Percentiles rank a stretch among this genome's conserved stretches.
These are phyloP conservation scores for Clarireedia homoeocarpa DNA, from an alignment of 2,329 filamentous ascomycete species.

Conservation along the genomic window DNA sequence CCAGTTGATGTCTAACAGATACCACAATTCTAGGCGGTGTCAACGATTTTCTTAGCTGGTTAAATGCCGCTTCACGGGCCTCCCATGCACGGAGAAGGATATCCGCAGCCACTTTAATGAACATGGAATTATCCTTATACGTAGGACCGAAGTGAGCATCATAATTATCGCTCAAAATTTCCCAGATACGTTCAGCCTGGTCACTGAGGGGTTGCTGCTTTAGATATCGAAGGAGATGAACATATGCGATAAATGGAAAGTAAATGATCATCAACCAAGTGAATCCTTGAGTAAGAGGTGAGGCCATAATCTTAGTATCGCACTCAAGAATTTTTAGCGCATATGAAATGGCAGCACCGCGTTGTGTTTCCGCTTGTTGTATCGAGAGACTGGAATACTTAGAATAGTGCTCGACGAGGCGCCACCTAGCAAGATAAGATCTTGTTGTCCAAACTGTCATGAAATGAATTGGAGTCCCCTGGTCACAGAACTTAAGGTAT, in stretches of 20 bases:
- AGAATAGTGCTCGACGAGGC: conserved; percentile 25
- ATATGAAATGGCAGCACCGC: conserved; percentile 28
- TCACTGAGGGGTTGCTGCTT: conserved; percentile 20
- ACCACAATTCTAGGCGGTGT: conserved; percentile 19
- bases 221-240: conserved; percentile 29
- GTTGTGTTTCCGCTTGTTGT: conserved; percentile 21
- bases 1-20: conserved; percentile 15
- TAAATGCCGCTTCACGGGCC: conserved; percentile 16
- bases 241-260: conserved; percentile 29
- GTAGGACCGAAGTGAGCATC: conserved; percentile 18
- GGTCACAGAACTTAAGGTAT: conserved; percentile 36
- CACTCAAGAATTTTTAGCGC: conserved; percentile 26
- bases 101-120: conserved; percentile 19
- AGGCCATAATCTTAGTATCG: conserved; percentile 28
- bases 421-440: conserved; percentile 22
- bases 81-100: conserved; percentile 25
- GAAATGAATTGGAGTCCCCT: conserved; percentile 32
- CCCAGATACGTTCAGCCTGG: conserved; percentile 26
- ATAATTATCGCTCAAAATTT: conserved; percentile 22
- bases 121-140: conserved; percentile 1
- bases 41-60: conserved; percentile 14
- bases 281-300: conserved; percentile 25
- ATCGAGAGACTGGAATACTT: conserved; percentile 11
- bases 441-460: conserved; percentile 25
- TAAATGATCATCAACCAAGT: conserved; percentile 28